Evolutionary conservation across 1,284 basidiomycete species (phyloP).

Genomic region (Vanrija sp.): DNA sequence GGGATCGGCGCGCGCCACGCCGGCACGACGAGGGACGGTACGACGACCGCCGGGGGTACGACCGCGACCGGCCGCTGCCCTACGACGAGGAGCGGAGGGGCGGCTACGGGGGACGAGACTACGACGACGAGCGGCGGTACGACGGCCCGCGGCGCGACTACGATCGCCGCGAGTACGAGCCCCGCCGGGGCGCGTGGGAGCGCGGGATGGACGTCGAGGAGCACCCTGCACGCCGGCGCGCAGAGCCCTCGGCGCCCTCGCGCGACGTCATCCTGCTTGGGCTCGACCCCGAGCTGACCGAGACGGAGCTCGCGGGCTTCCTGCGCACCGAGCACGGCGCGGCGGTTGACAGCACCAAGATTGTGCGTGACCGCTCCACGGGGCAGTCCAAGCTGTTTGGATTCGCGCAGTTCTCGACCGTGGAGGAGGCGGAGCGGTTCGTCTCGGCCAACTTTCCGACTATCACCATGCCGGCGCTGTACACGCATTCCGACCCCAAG

Average conservation of each 20-base stretch:
- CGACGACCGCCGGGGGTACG: conserved; percentile 1
- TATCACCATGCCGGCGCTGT: conserved; percentile 68
- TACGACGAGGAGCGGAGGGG: neutral
- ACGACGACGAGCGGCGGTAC: neutral
- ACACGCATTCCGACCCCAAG: conserved; percentile 50
- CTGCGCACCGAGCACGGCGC: conserved; percentile 61
- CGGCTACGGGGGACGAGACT: neutral
- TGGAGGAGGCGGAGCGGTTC: conserved; percentile 78
- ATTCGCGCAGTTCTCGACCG: conserved; percentile 80
- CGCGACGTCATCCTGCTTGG: conserved; percentile 81
- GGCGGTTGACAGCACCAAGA: conserved; percentile 56
- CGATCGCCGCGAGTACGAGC: neutral
- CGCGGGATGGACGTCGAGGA: conserved; percentile 26
- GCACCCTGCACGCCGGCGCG: neutral
- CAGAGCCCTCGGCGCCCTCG: conserved; percentile 29
- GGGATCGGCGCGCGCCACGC: conserved; percentile 1
- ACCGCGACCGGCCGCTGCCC: neutral
- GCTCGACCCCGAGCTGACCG: conserved; percentile 79
- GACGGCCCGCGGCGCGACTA: conserved; percentile 1
- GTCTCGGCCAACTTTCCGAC: conserved; percentile 80
- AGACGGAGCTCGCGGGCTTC: conserved; percentile 70
- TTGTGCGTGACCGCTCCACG: conserved; percentile 87
- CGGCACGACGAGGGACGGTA: conserved; percentile 6
- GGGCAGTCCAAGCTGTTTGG: conserved; percentile 88
- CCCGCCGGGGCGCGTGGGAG: conserved; percentile 20